Percentiles rank a stretch among this genome's conserved stretches.
phyloP scores from a whole-genome alignment of 176 grass and related monocot species.

The Dendrocalamus sinicus region DNA sequence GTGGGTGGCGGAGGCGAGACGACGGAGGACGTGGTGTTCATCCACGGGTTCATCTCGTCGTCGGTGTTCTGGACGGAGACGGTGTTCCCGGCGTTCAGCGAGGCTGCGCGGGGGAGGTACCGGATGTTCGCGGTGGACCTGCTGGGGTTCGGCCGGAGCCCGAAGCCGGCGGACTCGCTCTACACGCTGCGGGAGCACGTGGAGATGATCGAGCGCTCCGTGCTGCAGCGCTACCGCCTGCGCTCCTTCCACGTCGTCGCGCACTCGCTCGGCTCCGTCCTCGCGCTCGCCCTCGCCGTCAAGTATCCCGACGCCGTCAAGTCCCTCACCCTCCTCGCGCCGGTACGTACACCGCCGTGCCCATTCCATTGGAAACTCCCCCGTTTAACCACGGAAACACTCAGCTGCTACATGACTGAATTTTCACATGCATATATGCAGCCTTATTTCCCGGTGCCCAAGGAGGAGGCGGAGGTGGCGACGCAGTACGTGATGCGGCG shows the following conservation, averaged over 20 bases:
- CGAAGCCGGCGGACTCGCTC: constrained; percentile 87
- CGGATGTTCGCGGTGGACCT: constrained; percentile 89
- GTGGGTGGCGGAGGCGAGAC: neutral
- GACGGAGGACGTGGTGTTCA: constrained; percentile 78
- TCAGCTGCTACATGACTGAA: neutral
- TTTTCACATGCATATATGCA: neutral
- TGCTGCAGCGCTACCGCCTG: constrained; percentile 64
- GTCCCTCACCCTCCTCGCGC: constrained; percentile 82
- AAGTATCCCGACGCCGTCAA: constrained; percentile 71
- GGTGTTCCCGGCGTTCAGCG: constrained; percentile 77
- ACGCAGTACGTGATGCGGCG: constrained; percentile 82
- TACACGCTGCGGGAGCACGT: constrained; percentile 94
- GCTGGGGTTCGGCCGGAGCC: constrained; percentile 88
- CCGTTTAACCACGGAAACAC: neutral
- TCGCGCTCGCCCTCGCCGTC: constrained; percentile 84
- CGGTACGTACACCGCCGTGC: constrained; percentile 39
- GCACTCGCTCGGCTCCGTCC: constrained; percentile 83
- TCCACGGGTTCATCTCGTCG: constrained; percentile 97
- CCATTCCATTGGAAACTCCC: no score
- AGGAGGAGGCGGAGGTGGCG: constrained; percentile 51
- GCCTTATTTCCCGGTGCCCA: constrained; percentile 88
- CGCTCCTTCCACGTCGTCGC: constrained; percentile 78
- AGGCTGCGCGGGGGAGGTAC: constrained; percentile 43
- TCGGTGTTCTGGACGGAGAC: constrained; percentile 96
- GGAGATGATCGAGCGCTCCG: constrained; percentile 90